Percentiles rank a stretch among this genome's conserved stretches.
phyloP scores from a whole-genome alignment of 805 yeast genomes.

The Pichia ethanolica region DNA sequence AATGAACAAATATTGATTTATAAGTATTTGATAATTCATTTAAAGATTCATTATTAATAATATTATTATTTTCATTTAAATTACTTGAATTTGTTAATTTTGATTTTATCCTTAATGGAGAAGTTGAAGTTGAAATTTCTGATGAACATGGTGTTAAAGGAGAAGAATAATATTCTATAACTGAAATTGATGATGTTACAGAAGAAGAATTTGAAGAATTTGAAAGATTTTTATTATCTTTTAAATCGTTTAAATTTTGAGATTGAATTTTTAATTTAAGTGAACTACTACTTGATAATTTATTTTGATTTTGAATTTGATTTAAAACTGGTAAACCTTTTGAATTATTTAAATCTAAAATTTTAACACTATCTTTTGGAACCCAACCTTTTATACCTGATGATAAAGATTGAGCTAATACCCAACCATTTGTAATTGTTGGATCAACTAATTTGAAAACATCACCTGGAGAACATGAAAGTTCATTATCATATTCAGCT shows the following conservation, averaged over 20 bases:
- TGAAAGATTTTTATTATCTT: background rate
- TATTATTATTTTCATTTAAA: background rate
- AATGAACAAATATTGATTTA: slow-evolving; percentile 20
- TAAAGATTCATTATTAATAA: background rate
- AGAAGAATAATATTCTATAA: background rate
- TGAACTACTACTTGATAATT: too few species aligned
- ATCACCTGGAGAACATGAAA: slow-evolving; percentile 42
- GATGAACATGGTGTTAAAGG: background rate
- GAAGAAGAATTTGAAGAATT: background rate
- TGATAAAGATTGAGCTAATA: slow-evolving; percentile 48
- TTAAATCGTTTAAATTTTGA: background rate
- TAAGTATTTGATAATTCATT: background rate
- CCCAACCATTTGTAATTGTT: slow-evolving; percentile 43
- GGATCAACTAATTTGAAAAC: slow-evolving; percentile 42
- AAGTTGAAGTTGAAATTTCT: background rate
- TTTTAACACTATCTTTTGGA: slow-evolving; percentile 36
- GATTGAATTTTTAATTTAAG: too few species aligned
- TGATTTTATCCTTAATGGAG: background rate
- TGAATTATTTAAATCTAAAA: slow-evolving; percentile 8
- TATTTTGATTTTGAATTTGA: background rate
- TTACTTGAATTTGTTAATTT: too few species aligned
- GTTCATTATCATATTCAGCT: slow-evolving; percentile 29
- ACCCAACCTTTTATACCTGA: slow-evolving; percentile 41
- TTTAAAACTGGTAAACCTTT: too few species aligned
- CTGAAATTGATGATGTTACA: background rate